Conservation (phyloP, 1,284 basidiomycete species). For the Papiliotrema fonsecae region DNA sequence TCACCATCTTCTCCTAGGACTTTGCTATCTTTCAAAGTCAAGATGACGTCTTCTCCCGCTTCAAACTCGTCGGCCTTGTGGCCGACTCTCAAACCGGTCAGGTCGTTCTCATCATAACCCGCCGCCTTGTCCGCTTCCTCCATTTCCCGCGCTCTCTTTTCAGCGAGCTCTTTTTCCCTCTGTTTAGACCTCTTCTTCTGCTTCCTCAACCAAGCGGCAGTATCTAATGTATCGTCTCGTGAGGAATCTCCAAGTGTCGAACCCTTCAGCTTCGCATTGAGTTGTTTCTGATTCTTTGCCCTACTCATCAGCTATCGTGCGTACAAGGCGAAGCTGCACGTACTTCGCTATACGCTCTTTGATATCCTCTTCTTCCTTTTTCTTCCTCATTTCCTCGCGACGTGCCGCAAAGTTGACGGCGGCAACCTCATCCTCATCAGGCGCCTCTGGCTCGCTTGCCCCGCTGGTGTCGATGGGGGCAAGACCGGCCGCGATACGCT, state of each 20-base stretch:
- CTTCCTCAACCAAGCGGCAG: constrained; percentile 82
- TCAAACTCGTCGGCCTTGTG: constrained; percentile 88
- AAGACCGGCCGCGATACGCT: constrained; percentile 88
- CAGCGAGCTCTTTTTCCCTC: constrained; percentile 67
- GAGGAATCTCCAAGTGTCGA: constrained; percentile 79
- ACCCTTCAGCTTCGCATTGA: constrained; percentile 83
- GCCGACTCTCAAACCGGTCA: constrained; percentile 88
- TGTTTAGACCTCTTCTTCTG: constrained; percentile 83
- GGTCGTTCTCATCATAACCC: constrained; percentile 73
- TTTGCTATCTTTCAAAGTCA: constrained; percentile 91
- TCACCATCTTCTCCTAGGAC: constrained; percentile 88
- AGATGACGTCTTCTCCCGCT: constrained; percentile 88
- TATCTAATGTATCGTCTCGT: constrained; percentile 54
- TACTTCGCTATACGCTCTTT: constrained; percentile 81
- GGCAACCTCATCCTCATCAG: constrained; percentile 59
- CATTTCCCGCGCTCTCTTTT: constrained; percentile 68
- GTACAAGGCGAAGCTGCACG: constrained; percentile 51
- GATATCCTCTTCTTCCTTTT: constrained; percentile 68
- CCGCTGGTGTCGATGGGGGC: constrained; percentile 80
- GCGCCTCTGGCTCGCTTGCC: constrained; percentile 48
- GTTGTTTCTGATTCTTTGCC: constrained; percentile 75
- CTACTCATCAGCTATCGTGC: constrained; percentile 30
- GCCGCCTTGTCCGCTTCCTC: constrained; percentile 74
- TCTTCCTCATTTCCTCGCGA: constrained; percentile 64
- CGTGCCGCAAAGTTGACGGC: constrained; percentile 76